Percentiles rank a stretch among this genome's conserved stretches.
Evolutionary conservation across 2,329 filamentous ascomycete species (phyloP).

Genomic region (Paecilomyces fulvus): DNA sequence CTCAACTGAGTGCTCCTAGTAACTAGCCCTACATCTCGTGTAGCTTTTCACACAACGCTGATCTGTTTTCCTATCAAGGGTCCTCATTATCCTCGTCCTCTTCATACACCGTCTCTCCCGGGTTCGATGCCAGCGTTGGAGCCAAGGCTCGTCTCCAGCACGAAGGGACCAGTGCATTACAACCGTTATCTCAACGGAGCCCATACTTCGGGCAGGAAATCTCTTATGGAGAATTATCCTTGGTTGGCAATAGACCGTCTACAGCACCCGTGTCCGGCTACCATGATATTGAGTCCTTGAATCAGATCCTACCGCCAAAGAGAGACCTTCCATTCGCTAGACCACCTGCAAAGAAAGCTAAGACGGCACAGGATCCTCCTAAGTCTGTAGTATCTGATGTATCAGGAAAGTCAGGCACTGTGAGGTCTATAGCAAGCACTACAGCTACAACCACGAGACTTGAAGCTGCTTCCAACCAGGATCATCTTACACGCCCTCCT

Average conservation of each 20-base stretch:
- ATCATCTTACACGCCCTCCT: neutral
- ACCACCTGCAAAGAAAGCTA: constrained; percentile 13
- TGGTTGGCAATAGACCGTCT: constrained; percentile 13
- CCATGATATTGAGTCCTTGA: constrained; percentile 20
- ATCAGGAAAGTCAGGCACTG: neutral
- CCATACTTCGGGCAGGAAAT: neutral
- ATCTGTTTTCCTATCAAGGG: neutral
- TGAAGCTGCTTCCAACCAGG: neutral
- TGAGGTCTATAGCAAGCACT: neutral
- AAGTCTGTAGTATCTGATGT: neutral
- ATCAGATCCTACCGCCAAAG: constrained; percentile 33
- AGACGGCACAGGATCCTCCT: constrained; percentile 3
- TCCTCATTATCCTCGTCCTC: constrained; percentile 5
- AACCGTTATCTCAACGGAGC: neutral
- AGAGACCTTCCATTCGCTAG: constrained; percentile 34
- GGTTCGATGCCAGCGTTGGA: neutral
- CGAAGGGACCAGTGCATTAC: neutral
- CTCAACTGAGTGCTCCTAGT: neutral
- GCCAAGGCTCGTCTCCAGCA: neutral
- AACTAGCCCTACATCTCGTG: neutral
- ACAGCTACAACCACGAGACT: neutral
- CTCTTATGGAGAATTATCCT: neutral
- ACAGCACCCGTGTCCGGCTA: constrained; percentile 15
- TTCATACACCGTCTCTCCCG: constrained; percentile 3
- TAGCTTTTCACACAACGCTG: neutral